Base-by-base conservation (phyloP, 2,329 filamentous ascomycete species). In the Alternaria arborescens region DNA sequence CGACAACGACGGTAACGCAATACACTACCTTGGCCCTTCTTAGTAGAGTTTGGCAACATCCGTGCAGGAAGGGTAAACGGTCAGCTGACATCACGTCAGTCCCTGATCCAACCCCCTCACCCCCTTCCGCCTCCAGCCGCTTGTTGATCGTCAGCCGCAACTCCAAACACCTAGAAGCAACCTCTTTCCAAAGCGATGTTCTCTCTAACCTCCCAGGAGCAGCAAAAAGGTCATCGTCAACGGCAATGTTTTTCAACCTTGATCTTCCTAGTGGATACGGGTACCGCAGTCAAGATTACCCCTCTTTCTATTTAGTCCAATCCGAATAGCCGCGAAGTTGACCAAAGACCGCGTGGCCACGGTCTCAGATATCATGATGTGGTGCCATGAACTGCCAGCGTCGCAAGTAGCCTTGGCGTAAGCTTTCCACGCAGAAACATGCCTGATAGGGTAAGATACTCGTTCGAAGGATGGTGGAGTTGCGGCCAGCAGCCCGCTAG, bases 41-140 rank as follows among this genome's bases (percentile, higher is more conserved):
- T 3, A 11, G 8, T 40, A 8, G 7, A 40, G 8, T 16, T 16
- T 1, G 7, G 34, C 34, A 16, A 18, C 14, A 22, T 5, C 44
- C 11, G 12, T 47, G 18, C 4, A 24, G 40, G 2, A 24, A 24
- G 8, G 10, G 3, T 16, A 24, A 12, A 12, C 10, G 20, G 46
- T 50, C 46, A 50, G 30, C 46, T 50, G 46, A 50, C 30, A 34
- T 50, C 46, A 50, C 14, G 20, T 22, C 8, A 24, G 46, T 22
- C 18, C 44, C 7, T 28, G 16, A 40, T 18, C 18, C 11, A n/a
- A n/a, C n/a, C n/a, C n/a, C n/a, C n/a, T n/a, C n/a, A n/a, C n/a
- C n/a, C n/a, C 42, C 10, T 11, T 14, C 24, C 11, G 8, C 3
- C 5, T 14, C 24, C 16, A 28, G 22, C 38, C 20, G 20, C 20